Base-by-base conservation (phyloP, 2,329 filamentous ascomycete genomes). In the Rutstroemia sp. region DNA sequence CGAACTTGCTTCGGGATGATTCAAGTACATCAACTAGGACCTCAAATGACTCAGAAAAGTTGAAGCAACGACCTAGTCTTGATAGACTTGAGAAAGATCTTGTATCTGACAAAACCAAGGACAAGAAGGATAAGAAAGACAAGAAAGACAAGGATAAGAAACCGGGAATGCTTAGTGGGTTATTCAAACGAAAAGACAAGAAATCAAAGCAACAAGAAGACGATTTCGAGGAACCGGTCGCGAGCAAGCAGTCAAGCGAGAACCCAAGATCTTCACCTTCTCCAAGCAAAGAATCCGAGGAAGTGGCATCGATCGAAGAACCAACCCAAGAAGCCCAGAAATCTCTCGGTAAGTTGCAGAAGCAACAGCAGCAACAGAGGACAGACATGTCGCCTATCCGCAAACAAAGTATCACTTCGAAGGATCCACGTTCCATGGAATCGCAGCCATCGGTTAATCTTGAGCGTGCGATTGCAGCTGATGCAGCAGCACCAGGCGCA, bases 1-100 rank as follows among this genome's bases (percentile, higher is more conserved):
- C 94, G 1, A 95, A 95, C 64, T 74, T 99, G 53, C 76, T 97
- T 42, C 85, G 92, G 44, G 92, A 97, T 63, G 92, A 96, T 64
- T 79, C 61, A 73, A 76, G 42, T 63, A 65, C 66, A 23, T 68
- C 69, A 34, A 67, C 65, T 12, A 70, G 78, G 58, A 67, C 64
- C 27, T 75, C 74, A 4, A 72, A 69, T 59, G 73, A 75, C 23
- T 73, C 71, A 2, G 73, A 77, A 67, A 83, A 77, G 64, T 66
- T 69, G 57, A 82, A 80, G 70, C 74, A 78, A 55, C 78, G 82
- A 51, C 76, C 80, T 70, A 92, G 89, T 68, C 75, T 95, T 47
- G 91, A 96, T 61, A 85, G 83, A 57, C 78, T 89, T 51, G 87
- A 90, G 57, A 91, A 88, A 73, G 79, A 82, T 23, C 73, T 78